A percentile compares a stretch with the other conserved stretches of the same genome.
Conservation (phyloP, 805 yeast species). For the Ogataea polymorpha region DNA sequence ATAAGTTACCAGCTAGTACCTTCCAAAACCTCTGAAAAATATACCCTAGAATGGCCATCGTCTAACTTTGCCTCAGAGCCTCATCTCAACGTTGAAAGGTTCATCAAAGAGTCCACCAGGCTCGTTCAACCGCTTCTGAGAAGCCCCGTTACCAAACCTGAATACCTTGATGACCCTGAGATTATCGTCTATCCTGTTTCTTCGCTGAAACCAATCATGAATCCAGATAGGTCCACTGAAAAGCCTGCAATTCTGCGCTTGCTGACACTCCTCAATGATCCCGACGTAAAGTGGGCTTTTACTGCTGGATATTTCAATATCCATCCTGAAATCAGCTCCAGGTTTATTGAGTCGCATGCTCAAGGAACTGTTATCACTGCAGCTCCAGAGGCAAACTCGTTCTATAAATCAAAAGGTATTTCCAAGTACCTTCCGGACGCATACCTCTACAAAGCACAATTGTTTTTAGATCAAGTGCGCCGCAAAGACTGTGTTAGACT, state of each 20-base stretch:
- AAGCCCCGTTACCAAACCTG: slow-evolving; percentile 32
- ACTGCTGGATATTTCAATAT: slow-evolving; percentile 97
- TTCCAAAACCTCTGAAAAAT: slow-evolving; percentile 40
- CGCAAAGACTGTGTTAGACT: slow-evolving; percentile 49
- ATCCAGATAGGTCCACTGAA: slow-evolving; percentile 75
- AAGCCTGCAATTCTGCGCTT: slow-evolving; percentile 63
- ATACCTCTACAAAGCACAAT: slow-evolving; percentile 69
- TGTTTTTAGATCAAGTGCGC: slow-evolving; percentile 44
- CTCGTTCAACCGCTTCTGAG: slow-evolving; percentile 58
- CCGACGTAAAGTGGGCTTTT: slow-evolving; percentile 69
- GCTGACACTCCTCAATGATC: slow-evolving; percentile 53
- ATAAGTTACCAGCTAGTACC: slow-evolving; percentile 66
- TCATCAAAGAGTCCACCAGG: slow-evolving; percentile 53
- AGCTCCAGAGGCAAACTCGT: slow-evolving; percentile 90
- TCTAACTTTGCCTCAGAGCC: slow-evolving; percentile 70
- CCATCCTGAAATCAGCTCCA: slow-evolving; percentile 64
- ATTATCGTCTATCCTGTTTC: slow-evolving; percentile 88
- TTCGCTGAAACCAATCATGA: slow-evolving; percentile 81
- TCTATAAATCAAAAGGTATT: slow-evolving; percentile 78
- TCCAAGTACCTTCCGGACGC: slow-evolving; percentile 84
- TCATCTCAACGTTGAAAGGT: slow-evolving; percentile 45
- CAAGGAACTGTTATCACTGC: slow-evolving; percentile 81
- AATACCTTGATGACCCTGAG: slow-evolving; percentile 23
- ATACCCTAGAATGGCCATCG: slow-evolving; percentile 70
- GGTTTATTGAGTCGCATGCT: slow-evolving; percentile 56